Evolutionary conservation across 495 filamentous ascomycete species (phyloP).

Genomic region (Astrothelium subdiscretum): DNA sequence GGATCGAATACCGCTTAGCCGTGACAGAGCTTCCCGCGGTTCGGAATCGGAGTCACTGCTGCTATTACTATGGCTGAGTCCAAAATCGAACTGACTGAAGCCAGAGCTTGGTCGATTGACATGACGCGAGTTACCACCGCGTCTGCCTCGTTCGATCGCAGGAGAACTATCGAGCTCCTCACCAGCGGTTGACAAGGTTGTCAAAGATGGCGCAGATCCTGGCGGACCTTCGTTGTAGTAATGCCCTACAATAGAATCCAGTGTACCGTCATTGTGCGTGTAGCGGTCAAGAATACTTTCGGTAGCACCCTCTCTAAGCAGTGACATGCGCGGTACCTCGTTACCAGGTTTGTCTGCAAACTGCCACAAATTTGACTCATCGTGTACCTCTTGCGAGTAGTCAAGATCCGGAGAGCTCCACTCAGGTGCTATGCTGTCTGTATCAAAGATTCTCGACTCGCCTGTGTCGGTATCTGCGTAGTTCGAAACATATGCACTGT

Average conservation of each 20-base stretch:
- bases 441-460: not conserved
- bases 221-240: not conserved
- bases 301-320: not conserved
- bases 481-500: not conserved
- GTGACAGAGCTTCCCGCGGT: not conserved
- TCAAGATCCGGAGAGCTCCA: not conserved
- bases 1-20: not conserved
- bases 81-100: constrained; percentile 17
- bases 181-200: not conserved
- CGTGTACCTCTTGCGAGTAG: not conserved
- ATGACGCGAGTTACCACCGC: not conserved
- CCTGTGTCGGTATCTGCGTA: not conserved
- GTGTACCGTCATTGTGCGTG: not conserved
- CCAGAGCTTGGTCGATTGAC: constrained; percentile 2
- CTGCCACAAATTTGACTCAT: not conserved
- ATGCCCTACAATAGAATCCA: not conserved
- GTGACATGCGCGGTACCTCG: not conserved
- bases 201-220: not conserved
- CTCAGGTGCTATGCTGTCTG: not conserved
- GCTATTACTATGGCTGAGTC: not conserved
- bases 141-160: not conserved
- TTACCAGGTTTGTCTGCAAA: not conserved
- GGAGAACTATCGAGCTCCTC: not conserved
- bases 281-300: not conserved
- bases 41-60: not conserved